These are phyloP conservation scores for Stephania japonica DNA, from an alignment of 164 flowering plant species.

Conservation along the genomic window DNA sequence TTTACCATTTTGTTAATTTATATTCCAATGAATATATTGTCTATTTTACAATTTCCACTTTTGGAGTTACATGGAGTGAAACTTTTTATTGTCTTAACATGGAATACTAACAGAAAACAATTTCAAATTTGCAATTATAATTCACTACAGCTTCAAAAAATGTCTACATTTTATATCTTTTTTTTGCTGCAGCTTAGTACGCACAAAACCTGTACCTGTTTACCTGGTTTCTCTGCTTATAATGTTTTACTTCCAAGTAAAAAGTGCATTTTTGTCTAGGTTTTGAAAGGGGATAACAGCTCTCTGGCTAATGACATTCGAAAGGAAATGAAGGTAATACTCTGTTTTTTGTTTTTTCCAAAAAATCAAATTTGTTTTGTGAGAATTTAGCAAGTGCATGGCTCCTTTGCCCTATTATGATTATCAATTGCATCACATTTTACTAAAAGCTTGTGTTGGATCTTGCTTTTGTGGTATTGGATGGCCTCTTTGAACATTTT, in stretches of 20 bases:
- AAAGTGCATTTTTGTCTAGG: constrained; percentile 35
- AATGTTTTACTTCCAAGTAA: background rate
- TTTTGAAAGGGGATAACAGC: constrained; percentile 88
- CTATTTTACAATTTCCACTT: background rate
- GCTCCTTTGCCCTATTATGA: no score
- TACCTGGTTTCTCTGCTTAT: background rate
- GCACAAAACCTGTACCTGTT: background rate
- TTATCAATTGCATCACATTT: no score
- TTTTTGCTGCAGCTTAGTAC: background rate
- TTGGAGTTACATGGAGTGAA: background rate
- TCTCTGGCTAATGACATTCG: constrained; percentile 91
- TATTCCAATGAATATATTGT: background rate
- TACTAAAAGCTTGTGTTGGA: no score
- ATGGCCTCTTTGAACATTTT: no score
- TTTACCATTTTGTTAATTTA: background rate
- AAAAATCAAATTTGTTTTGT: no score
- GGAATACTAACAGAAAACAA: background rate
- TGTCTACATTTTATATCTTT: background rate
- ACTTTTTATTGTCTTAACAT: background rate
- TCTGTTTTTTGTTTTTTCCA: no score
- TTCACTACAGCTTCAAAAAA: background rate
- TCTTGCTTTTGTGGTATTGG: no score
- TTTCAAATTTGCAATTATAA: background rate
- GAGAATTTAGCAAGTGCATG: no score
- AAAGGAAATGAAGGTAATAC: constrained; percentile 93